Evolutionary conservation across 352 stramenopile species (phyloP).

Genomic region (Sclerospora graminicola): DNA sequence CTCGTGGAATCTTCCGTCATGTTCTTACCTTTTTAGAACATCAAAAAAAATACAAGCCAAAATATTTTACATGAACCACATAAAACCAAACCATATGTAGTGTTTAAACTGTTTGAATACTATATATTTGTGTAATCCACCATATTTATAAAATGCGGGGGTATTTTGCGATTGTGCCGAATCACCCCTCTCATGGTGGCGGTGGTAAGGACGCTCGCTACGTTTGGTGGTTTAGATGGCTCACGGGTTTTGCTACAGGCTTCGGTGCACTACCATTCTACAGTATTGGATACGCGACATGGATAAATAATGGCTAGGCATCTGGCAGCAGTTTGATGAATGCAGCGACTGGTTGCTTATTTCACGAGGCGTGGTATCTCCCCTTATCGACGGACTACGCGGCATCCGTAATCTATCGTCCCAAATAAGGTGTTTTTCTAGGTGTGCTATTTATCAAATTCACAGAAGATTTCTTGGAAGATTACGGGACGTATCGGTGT

Average conservation of each 20-base stretch:
- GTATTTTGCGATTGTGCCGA: too few species aligned
- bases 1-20: too few species aligned
- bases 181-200: slow-evolving; percentile 16
- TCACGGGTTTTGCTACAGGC: slow-evolving; percentile 94
- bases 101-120: too few species aligned
- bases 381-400: slow-evolving; percentile 58
- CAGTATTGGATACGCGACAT: slow-evolving; percentile 88
- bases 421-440: slow-evolving; percentile 83
- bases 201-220: slow-evolving; percentile 64
- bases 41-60: too few species aligned
- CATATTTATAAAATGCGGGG: slow-evolving; percentile 19
- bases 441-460: slow-evolving; percentile 95
- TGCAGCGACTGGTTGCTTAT: slow-evolving; percentile 90
- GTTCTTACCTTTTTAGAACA: too few species aligned
- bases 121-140: too few species aligned
- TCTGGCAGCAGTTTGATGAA: slow-evolving; percentile 98
- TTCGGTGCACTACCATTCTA: slow-evolving; percentile 93
- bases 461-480: slow-evolving; percentile 91
- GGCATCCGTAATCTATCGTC: slow-evolving; percentile 70
- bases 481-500: slow-evolving; percentile 93
- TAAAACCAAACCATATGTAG: too few species aligned
- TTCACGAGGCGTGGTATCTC: slow-evolving; percentile 88
- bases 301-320: slow-evolving; percentile 91
- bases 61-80: too few species aligned
- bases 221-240: slow-evolving; percentile 97